These are phyloP conservation scores for Gastrolobium bilobum DNA, from an alignment of 306 rosid species.

Conservation along the genomic window DNA sequence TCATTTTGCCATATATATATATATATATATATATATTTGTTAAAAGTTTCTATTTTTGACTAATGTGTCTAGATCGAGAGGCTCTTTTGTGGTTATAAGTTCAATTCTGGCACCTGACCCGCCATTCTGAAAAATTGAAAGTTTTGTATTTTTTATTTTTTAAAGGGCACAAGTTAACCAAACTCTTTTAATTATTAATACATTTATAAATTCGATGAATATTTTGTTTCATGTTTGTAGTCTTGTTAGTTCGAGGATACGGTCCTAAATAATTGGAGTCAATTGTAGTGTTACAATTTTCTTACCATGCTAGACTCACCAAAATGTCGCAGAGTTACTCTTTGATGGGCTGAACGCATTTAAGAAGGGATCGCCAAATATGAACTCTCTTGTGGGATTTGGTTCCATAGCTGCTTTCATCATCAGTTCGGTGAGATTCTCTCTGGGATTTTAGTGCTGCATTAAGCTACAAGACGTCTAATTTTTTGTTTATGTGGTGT, in stretches of 20 bases:
- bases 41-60: neutral
- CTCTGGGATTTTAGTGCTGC: constrained; percentile 46
- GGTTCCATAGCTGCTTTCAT: constrained; percentile 91
- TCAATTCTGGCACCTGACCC: too few relatives aligned
- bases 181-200: neutral
- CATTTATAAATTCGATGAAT: neutral
- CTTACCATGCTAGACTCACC: constrained; percentile 14
- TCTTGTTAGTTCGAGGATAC: constrained; percentile 30
- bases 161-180: neutral
- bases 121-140: too few relatives aligned
- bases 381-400: constrained; percentile 98
- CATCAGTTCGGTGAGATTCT: constrained; percentile 83
- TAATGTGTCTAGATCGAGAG: neutral
- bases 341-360: constrained; percentile 88
- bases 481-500: constrained; percentile 40
- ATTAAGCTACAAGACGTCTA: constrained; percentile 33
- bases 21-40: too few relatives aligned
- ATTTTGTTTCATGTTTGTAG: neutral
- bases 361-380: constrained; percentile 90
- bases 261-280: neutral
- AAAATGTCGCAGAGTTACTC: constrained; percentile 76
- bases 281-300: constrained; percentile 9
- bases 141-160: too few relatives aligned
- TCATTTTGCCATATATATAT: too few relatives aligned
- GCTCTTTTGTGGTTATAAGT: too few relatives aligned